A percentile compares a stretch with the other conserved stretches of the same genome.
These are phyloP conservation scores for Diaporthe capsici DNA, from an alignment of 2,329 filamentous ascomycete genomes.

Conservation along the genomic window DNA sequence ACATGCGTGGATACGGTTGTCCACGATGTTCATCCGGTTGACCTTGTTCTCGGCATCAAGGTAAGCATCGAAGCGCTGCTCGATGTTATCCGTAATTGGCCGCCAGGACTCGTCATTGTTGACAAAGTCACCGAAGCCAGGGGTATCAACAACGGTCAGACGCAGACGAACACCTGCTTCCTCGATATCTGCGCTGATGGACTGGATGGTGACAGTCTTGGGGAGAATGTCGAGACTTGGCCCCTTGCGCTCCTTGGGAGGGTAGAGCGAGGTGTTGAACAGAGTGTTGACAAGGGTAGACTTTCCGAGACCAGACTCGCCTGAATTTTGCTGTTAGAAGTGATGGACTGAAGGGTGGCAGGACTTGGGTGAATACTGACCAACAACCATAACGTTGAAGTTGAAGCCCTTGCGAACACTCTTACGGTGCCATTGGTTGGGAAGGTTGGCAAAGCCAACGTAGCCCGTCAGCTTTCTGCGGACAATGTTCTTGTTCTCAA, in stretches of 20 bases:
- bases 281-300: slow-evolving; percentile 99
- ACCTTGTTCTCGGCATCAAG: slow-evolving; percentile 99
- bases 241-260: slow-evolving; percentile 97
- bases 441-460: slow-evolving; percentile 97
- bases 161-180: slow-evolving; percentile 98
- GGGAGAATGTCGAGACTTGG: slow-evolving; percentile 98
- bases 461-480: slow-evolving; percentile 98
- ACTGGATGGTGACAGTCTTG: slow-evolving; percentile 96
- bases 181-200: slow-evolving; percentile 96
- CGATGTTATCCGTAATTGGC: slow-evolving; percentile 99
- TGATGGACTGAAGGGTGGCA: neutral
- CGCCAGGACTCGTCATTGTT: slow-evolving; percentile 99
- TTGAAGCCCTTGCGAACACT: slow-evolving; percentile 99
- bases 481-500: slow-evolving; percentile 93
- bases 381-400: slow-evolving; percentile 99
- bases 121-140: slow-evolving; percentile 98
- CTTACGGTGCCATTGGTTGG: slow-evolving; percentile 99
- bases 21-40: slow-evolving; percentile 99
- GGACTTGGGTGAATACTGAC: slow-evolving; percentile 67
- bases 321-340: slow-evolving; percentile 60
- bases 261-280: slow-evolving; percentile 99
- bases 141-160: slow-evolving; percentile 96
- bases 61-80: slow-evolving; percentile 98
- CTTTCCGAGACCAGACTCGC: slow-evolving; percentile 99
- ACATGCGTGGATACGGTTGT: slow-evolving; percentile 98